Evolutionary conservation across 139 green algal species (phyloP).

Genomic region (Tetraselmis chui): DNA sequence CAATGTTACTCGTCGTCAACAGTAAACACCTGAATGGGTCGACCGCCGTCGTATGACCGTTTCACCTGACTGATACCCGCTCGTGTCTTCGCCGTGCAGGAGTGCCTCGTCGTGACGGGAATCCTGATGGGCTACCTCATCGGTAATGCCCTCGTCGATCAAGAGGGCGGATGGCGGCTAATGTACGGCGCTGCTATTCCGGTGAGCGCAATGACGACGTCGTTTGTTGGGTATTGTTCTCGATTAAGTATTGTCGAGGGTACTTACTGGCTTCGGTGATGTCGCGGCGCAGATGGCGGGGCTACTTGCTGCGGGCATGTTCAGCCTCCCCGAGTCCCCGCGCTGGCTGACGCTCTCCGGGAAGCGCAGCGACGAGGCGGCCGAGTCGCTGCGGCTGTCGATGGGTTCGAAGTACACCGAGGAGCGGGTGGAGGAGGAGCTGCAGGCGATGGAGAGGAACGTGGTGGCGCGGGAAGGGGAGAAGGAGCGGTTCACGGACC

Average conservation of each 20-base stretch:
- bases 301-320: conserved; percentile 50
- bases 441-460: conserved; percentile 22
- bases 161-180: conserved; percentile 70
- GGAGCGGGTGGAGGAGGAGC: conserved; percentile 22
- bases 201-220: too few species aligned
- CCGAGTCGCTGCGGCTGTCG: conserved; percentile 25
- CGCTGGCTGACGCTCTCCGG: conserved; percentile 75
- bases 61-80: neutral
- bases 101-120: conserved; percentile 76
- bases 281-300: conserved; percentile 45
- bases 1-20: too few species aligned
- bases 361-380: conserved; percentile 11
- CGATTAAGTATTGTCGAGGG: too few species aligned
- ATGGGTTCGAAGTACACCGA: conserved; percentile 29
- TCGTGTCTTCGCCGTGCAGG: conserved; percentile 44
- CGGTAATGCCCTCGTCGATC: conserved; percentile 35
- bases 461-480: too few species aligned
- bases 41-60: too few species aligned
- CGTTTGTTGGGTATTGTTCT: too few species aligned
- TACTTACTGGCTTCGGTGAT: too few species aligned
- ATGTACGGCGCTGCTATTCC: conserved; percentile 51
- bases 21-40: too few species aligned
- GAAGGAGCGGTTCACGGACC: neutral
- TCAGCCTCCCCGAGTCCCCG: conserved; percentile 74
- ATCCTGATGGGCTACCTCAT: conserved; percentile 78